A percentile compares a stretch with the other conserved stretches of the same genome.
Conservation (phyloP, 257 asterid genomes). For the Jasminum sambac region DNA sequence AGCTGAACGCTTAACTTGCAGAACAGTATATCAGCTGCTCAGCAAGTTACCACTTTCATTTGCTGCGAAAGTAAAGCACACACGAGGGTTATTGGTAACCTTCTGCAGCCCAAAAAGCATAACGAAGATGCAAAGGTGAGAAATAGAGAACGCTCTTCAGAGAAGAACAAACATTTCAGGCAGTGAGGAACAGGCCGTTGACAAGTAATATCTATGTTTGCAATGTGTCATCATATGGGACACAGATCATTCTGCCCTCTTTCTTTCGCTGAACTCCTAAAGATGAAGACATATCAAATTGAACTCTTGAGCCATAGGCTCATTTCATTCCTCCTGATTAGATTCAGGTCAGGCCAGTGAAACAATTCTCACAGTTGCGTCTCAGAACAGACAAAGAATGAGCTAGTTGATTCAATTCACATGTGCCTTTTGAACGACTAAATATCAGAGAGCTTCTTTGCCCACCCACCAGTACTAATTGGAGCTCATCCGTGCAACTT, state of each 20-base stretch:
- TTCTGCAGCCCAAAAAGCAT: background rate
- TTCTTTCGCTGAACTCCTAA: background rate
- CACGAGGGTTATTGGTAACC: background rate
- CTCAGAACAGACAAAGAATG: background rate
- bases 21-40: background rate
- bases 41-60: background rate
- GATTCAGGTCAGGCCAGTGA: background rate
- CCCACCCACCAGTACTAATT: background rate
- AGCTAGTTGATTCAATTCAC: background rate
- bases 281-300: background rate
- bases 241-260: background rate
- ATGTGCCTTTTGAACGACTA: background rate
- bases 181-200: background rate
- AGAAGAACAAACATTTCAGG: background rate
- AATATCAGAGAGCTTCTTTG: background rate
- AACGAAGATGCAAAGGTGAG: background rate
- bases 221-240: background rate
- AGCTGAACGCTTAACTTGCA: background rate
- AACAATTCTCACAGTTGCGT: background rate
- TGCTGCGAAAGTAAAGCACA: background rate
- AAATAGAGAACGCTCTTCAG: background rate
- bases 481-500: background rate
- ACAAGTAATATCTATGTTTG: background rate
- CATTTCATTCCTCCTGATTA: background rate
- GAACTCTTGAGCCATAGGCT: background rate